A percentile compares a stretch with the other conserved stretches of the same genome.
phyloP scores from a whole-genome alignment of 2,329 filamentous ascomycete species.

The Clonostachys sp. region DNA sequence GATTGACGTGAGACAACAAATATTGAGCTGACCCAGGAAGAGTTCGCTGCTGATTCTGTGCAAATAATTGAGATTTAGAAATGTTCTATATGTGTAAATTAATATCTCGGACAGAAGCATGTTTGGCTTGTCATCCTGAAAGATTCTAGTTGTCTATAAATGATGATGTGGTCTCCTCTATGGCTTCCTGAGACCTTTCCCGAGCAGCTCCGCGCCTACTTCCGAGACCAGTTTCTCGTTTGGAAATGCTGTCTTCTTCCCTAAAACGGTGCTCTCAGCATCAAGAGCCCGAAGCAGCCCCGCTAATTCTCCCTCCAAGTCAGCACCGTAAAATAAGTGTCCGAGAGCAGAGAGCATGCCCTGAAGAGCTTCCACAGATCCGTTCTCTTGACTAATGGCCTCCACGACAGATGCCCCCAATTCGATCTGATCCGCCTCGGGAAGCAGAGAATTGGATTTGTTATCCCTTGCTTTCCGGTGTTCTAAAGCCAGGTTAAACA shows the following conservation, averaged over 20 bases:
- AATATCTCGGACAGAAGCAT: too few relatives aligned
- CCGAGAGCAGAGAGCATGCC: conserved; percentile 75
- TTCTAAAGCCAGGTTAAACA: conserved; percentile 74
- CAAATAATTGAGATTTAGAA: too few relatives aligned
- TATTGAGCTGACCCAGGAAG: too few relatives aligned
- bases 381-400: conserved; percentile 54
- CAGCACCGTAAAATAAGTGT: conserved; percentile 67
- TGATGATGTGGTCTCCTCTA: conserved; percentile 3
- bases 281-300: conserved; percentile 79
- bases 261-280: conserved; percentile 58
- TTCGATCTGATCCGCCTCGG: conserved; percentile 72
- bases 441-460: conserved; percentile 49
- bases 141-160: too few relatives aligned
- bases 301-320: conserved; percentile 67
- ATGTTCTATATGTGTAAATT: too few relatives aligned
- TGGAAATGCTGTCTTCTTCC: conserved; percentile 52
- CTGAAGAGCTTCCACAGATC: conserved; percentile 67
- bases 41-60: too few relatives aligned
- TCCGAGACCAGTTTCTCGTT: conserved; percentile 52
- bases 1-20: too few relatives aligned
- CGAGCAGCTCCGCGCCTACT: conserved; percentile 46
- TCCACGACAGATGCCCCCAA: conserved; percentile 78
- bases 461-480: conserved; percentile 63
- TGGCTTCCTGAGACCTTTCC: conserved; percentile 38
- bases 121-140: too few relatives aligned